Evolutionary conservation across 2,329 filamentous ascomycete species (phyloP), one percentile per base, ranked within the genome.

Genomic region (Talaromyces sp.): DNA sequence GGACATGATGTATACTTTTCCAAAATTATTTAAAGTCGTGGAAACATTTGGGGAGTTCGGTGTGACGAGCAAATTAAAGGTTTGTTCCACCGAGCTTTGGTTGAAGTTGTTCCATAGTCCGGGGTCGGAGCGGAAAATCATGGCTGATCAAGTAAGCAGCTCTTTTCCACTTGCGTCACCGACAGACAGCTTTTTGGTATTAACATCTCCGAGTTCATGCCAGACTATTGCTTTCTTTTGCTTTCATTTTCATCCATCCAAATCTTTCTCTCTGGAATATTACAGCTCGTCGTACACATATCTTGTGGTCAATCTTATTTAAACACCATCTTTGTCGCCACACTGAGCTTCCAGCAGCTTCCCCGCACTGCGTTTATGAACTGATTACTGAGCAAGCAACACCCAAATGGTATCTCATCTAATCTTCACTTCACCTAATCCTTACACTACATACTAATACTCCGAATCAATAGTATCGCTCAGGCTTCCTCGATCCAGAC

Each of bases 401-500:
- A 15, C 46, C 40, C 40, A 46, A n/a, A 59, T 59, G 57, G 57
- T 58, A 58, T 9, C 8, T 55, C 40, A 28, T 22, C 39, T 9
- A 5, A 31, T 10, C 19, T 50, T 40, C 39, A 22, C 36, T 52
- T 22, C 54, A 41, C 48, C 39, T 25, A 10, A n/a, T 45, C 3
- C 1, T 35, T 48, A 7, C 37, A 28, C 8, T 21, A 41, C 37
- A 46, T 28, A 31, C 36, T 61, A 15, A 55, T 54, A 17, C 10
- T 36, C 43, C 15, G 15, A 41, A 45, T 62, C 53, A 53, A 19
- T 56, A 78, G 75, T 78, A 74, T 71, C 71, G 77, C 63, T 66
- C 73, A 60, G 73, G 73, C 59, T 83, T 77, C 69, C 82, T 79
- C 73, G 75, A 80, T 58, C 78, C 82, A 65, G 81, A 78, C 61